Evolutionary conservation across 176 grass and related monocot genomes (phyloP), one percentile per base, ranked within the genome.

Genomic region (Eleusine indica): DNA sequence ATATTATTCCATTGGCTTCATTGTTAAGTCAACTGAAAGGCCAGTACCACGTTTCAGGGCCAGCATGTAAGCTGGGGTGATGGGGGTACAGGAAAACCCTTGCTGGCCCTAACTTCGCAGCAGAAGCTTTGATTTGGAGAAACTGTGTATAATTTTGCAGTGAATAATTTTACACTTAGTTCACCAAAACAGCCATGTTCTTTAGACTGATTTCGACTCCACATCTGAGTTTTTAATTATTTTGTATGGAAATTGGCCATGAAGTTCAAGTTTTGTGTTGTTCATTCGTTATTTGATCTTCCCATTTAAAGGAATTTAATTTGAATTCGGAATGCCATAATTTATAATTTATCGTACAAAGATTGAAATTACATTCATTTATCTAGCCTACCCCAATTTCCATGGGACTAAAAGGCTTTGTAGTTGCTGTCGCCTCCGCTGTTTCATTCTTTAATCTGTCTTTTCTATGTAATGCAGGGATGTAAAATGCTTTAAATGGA

Each of bases 281-380:
- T 43, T 44, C 43, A 16, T 46, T 56, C 63, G 9, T 9, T 49
- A 42, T 39, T 37, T 62, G 2, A 57, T 67, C 53, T 81, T 64
- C 6, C 63, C 21, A 67, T 85, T 1, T 17, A 62, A 48, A 73
- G 6, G 21, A 61, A 47, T 79, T 84, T 6, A 41, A 8, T 75
- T 62, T 14, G 62, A 70, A 54, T 80, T 74, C 19, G 44, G 75
- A 73, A 84, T 79, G 35, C 21, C 41, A 32, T 89, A 49, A 12
- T 40, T 77, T n/a, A 43, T 43, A 47, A 39, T 38, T 37, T 42
- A 80, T 57, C 16, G 25, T 70, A 6, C 28, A 29, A 42, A 17
- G n/a, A 70, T 43, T 58, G 77, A 42, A 30, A 12, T 63, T 63
- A 8, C 29, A 63, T 10, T 63, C 60, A 22, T 63, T 63, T 28